A percentile compares a stretch with the other conserved stretches of the same genome.
Evolutionary conservation across 2,329 filamentous ascomycete genomes (phyloP).

Genomic region (Trichoderma sp.): DNA sequence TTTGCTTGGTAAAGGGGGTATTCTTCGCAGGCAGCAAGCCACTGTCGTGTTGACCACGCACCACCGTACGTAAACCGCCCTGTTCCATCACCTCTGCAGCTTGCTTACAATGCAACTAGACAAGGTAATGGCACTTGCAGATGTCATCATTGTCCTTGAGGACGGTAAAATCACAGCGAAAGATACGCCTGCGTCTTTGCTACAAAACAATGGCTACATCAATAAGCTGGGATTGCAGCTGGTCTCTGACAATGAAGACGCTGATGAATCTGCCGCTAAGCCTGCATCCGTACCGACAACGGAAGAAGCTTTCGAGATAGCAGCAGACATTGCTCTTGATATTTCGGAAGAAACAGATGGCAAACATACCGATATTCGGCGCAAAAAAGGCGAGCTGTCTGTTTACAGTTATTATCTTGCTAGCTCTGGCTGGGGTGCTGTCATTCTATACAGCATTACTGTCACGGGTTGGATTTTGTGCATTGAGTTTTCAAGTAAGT

Average conservation of each 20-base stretch:
- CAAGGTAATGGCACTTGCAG: conserved; percentile 20
- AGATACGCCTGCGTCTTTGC: conserved; percentile 2
- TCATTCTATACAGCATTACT: background rate
- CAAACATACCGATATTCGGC: conserved; percentile 18
- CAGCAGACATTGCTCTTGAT: background rate
- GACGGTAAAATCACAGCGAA: background rate
- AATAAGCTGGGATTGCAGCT: conserved; percentile 17
- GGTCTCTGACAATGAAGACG: background rate
- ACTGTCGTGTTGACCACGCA: conserved; percentile 48
- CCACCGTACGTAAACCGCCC: background rate
- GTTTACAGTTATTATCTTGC: conserved; percentile 22
- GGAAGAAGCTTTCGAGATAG: conserved; percentile 13
- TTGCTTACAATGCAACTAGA: background rate
- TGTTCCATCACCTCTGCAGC: background rate
- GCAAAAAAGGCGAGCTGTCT: conserved; percentile 19
- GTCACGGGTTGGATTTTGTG: conserved; percentile 16
- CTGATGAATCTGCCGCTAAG: background rate
- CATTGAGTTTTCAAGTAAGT: conserved; percentile 23
- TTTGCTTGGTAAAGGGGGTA: conserved; percentile 44
- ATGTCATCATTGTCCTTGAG: conserved; percentile 10
- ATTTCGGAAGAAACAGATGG: conserved; percentile 11
- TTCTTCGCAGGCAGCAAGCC: conserved; percentile 41
- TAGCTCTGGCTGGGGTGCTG: conserved; percentile 12
- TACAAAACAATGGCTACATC: conserved; percentile 10
- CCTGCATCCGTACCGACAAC: background rate